Evolutionary conservation across 495 filamentous ascomycete species (phyloP), one percentile per base, ranked within the genome.

Genomic region (Hypoxylon subgilvum): DNA sequence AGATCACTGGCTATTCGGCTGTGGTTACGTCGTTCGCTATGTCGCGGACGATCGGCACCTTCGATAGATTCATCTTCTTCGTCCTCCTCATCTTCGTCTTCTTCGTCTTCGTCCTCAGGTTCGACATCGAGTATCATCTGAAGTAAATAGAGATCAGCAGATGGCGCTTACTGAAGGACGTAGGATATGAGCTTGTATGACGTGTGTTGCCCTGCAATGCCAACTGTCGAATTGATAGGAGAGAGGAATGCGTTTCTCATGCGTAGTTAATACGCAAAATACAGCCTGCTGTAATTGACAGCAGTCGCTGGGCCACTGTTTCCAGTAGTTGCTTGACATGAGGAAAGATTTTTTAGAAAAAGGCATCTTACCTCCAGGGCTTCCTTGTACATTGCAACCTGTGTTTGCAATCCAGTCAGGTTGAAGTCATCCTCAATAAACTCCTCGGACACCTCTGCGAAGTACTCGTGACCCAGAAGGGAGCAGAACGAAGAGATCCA

Each of bases 351-450:
- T 30, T 30, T 30, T n/a, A 30, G 9, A 17, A 18, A 40, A 30
- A 35, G 41, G 10, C 19, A 27, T 43, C 67, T 18, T 68, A 82
- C 81, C 74, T 84, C 81, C 8, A 84, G 65, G 0, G 94, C 94
- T 76, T 98, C 94, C 72, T 97, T 98, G 71, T 98, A 98, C 92
- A 96, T 97, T 49, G 92, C 89, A 43, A 98, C 94, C 75, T 97
- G 92, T 27, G 84, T 88, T 74, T 96, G 90, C 56, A 98, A 81
- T 17, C 94, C 94, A 3, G 94, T 98, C 47, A 98, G 80, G 75
- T 98, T 98, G 78, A 98, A 98, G 71, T 98, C 94, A 85, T 98
- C 94, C 73, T 98, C 94, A 65, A 98, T 97, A 70, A 98, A 98
- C 56, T 98, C 94, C 75, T 98, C 94, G 16, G 90, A 92, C 34